Base-by-base conservation (phyloP, 108 stramenopile species). In the Stephanodiscus minutulus region DNA sequence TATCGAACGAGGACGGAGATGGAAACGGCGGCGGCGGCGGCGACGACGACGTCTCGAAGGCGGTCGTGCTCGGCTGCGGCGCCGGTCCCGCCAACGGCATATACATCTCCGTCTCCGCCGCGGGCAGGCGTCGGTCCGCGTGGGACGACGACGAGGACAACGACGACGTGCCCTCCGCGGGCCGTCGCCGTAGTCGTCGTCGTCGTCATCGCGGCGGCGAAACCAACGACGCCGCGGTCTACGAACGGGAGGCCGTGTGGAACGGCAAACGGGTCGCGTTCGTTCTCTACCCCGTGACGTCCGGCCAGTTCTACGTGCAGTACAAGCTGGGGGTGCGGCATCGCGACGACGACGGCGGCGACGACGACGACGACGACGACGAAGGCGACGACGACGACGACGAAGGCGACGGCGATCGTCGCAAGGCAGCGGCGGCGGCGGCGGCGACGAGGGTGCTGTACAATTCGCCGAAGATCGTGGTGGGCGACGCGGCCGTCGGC, bases 201-300 rank as follows among this genome's bases (percentile, higher is more conserved):
- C 27, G 27, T 18, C 64, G 22, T 20, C 22, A 7, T 7, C 25
- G 27, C 9, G 21, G 52, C 9, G 41, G 6, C 64, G 48, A 41
- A 27, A 12, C 9, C 13, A n/a, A 47, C 22, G 61, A 35, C 11
- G 54, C 29, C 24, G 56, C 53, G 15, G 53, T 64, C 21, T 76
- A 76, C 60, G 75, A 76, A 47, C 68, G 69, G 64, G 68, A 76
- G 37, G 75, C 75, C 17, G 35, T 76, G 33, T 76, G 75, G 75
- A 69, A 69, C 35, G 35, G 57, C 29, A 15, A 53, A 46, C 52
- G 46, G 31, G 75, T 76, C 5, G 58, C 68, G 9, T 76, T 76
- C 48, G 41, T 76, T 12, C 52, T 76, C 1, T 63, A 55, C 9
- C 68, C 75, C 8, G 35, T 44, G 25, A 64, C 59, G 0, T 35